Conservation (phyloP, 2,329 filamentous ascomycete genomes). For the Aspergillus ustus region DNA sequence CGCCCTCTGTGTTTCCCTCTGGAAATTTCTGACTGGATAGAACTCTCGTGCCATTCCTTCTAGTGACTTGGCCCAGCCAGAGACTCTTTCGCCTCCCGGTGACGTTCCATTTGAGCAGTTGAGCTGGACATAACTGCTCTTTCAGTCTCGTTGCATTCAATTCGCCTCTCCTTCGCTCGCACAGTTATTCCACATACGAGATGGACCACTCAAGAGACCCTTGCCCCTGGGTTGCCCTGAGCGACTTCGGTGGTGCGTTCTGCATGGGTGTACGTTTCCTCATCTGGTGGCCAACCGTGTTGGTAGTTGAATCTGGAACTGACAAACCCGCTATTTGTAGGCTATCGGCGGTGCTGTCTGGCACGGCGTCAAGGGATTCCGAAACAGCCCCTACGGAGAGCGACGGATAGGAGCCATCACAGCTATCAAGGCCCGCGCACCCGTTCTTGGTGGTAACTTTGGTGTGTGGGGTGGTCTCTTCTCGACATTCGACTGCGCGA, state of each 20-base stretch:
- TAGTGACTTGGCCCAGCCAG: background rate
- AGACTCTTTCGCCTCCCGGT: slow-evolving; percentile 7
- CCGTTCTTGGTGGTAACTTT: slow-evolving; percentile 96
- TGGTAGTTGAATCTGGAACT: slow-evolving; percentile 17
- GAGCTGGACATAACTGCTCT: slow-evolving; percentile 18
- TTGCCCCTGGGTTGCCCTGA: slow-evolving; percentile 94
- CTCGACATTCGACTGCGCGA: slow-evolving; percentile 93
- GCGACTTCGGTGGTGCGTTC: slow-evolving; percentile 97
- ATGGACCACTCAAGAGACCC: slow-evolving; percentile 98
- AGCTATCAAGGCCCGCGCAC: slow-evolving; percentile 95
- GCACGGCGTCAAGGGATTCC: slow-evolving; percentile 95
- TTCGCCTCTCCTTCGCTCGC: slow-evolving; percentile 1
- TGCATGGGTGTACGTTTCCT: slow-evolving; percentile 80
- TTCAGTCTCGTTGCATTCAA: slow-evolving; percentile 5
- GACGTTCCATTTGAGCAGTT: slow-evolving; percentile 15
- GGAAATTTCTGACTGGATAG: background rate
- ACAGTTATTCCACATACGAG: slow-evolving; percentile 18
- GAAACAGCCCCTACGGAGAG: slow-evolving; percentile 90
- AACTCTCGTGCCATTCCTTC: slow-evolving; percentile 1
- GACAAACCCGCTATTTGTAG: slow-evolving; percentile 47
- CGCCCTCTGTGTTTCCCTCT: background rate
- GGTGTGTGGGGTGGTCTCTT: slow-evolving; percentile 97
- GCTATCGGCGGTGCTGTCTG: slow-evolving; percentile 82
- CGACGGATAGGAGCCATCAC: slow-evolving; percentile 93
- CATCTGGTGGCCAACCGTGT: background rate